Percentiles rank a stretch among this genome's conserved stretches.
Conservation (phyloP, 2,329 filamentous ascomycete species). For the Dendryphion nanum region DNA sequence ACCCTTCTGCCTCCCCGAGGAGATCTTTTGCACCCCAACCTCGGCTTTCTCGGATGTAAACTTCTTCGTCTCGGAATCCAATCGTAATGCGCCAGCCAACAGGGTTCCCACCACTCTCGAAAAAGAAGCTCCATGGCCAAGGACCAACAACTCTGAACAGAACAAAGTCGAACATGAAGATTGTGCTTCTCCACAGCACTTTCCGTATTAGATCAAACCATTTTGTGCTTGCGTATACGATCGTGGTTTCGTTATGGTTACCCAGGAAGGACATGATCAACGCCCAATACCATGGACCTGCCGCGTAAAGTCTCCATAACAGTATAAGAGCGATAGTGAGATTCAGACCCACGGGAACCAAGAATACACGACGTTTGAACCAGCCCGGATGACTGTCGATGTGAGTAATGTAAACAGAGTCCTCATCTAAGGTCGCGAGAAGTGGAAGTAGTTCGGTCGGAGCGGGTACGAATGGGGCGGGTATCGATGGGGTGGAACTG, state of each 20-base stretch:
- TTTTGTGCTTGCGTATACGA: constrained; percentile 55
- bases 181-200: constrained; percentile 59
- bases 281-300: constrained; percentile 70
- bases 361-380: constrained; percentile 81
- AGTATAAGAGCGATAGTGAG: constrained; percentile 63
- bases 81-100: constrained; percentile 69
- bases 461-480: constrained; percentile 67
- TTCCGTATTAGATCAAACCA: constrained; percentile 58
- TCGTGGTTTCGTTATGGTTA: constrained; percentile 63
- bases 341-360: constrained; percentile 77
- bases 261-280: constrained; percentile 66
- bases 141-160: constrained; percentile 44
- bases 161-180: constrained; percentile 72
- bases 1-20: constrained; percentile 48
- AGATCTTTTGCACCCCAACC: constrained; percentile 66
- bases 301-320: constrained; percentile 65
- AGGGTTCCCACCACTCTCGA: constrained; percentile 64
- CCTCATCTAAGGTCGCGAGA: constrained; percentile 62
- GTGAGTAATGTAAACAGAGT: constrained; percentile 80
- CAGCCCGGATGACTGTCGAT: constrained; percentile 68
- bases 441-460: constrained; percentile 65
- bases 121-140: constrained; percentile 53
- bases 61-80: constrained; percentile 76
- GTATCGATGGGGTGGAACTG: constrained; percentile 39
- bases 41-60: constrained; percentile 76